Conservation (phyloP, 2,329 filamentous ascomycete genomes). For the Truncatella angustata region DNA sequence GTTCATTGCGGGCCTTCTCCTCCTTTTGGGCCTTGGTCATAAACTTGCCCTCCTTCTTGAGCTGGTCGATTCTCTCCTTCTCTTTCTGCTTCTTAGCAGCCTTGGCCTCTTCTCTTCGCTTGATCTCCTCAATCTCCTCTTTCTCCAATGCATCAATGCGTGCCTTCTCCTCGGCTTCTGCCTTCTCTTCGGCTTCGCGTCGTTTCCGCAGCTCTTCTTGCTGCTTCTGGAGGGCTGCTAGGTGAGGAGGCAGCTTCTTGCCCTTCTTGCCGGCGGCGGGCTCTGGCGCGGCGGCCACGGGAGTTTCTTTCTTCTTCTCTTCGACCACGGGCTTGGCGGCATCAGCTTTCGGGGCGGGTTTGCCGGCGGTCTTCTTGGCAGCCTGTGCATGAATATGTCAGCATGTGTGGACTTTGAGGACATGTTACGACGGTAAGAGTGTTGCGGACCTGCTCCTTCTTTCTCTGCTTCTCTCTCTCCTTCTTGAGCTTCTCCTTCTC, state of each 20-base stretch:
- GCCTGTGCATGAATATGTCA: constrained; percentile 48
- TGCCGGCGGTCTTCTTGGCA: constrained; percentile 74
- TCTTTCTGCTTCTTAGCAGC: constrained; percentile 81
- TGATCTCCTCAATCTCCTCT: constrained; percentile 63
- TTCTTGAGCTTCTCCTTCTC: constrained; percentile 99
- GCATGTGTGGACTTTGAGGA: not conserved
- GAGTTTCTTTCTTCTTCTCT: constrained; percentile 47
- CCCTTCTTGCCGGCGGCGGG: constrained; percentile 67
- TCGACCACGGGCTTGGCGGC: constrained; percentile 49
- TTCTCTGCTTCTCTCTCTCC: constrained; percentile 95
- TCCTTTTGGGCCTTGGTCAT: constrained; percentile 84
- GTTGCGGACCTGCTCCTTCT: constrained; percentile 82
- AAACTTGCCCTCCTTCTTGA: constrained; percentile 85
- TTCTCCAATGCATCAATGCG: constrained; percentile 65
- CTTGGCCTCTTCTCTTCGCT: constrained; percentile 70
- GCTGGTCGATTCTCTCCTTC: constrained; percentile 80
- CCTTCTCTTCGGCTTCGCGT: constrained; percentile 61
- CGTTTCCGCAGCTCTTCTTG: constrained; percentile 71
- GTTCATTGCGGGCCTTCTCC: constrained; percentile 74
- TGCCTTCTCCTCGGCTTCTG: constrained; percentile 62
- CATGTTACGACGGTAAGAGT: not conserved
- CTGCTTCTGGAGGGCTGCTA: constrained; percentile 74
- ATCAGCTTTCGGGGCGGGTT: constrained; percentile 53
- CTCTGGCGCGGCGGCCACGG: constrained; percentile 38
- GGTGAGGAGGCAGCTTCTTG: constrained; percentile 81